Base-by-base conservation (phyloP, 2,329 filamentous ascomycete species). In the Xylariaceae sp. region DNA sequence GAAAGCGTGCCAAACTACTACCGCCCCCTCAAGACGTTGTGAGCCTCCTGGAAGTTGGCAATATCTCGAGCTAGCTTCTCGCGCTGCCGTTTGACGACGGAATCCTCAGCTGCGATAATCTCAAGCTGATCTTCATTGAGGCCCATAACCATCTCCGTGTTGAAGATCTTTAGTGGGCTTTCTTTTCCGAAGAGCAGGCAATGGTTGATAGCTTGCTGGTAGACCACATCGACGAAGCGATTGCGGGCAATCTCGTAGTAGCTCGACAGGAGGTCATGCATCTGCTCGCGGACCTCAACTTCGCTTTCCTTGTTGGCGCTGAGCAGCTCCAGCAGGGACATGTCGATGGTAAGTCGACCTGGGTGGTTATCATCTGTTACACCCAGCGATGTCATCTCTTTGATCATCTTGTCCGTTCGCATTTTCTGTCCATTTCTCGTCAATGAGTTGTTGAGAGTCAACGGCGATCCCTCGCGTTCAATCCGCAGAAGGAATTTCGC, bases 221-320 rank as follows among this genome's bases (percentile, higher is more conserved):
- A 84, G 1, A 90, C 70, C 2, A 76, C 80, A 64, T 90, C 87
- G 1, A 87, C 78, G 59, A 90, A 88, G 0, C 85, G 79, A 66
- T 82, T 82, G 10, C 75, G 76, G 0, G 84, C 77, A 1, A 88
- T 80, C 30, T 82, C 78, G 73, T 89, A 89, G 70, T 86, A 89
- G 1, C 80, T 76, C 34, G 76, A 70, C 0, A 89, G 74, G 1
- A 82, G 80, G 60, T 88, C 81, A 57, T 87, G 82, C 3, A 61
- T 55, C 2, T 85, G 78, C 39, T 81, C 74, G 2, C 76, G 64
- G 0, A 72, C 70, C 47, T 78, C 70, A 3, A 77, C 66, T 0
- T 71, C 69, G 11, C 71, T 69, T 0, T 61, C 57, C 57, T 70
- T 70, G 35, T 69, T 66, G 4, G 69, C 61, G 0, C 67, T 61